These are phyloP conservation scores for Ambrosia hybrid DNA, from an alignment of 140 eudicot species.

Conservation along the genomic window DNA sequence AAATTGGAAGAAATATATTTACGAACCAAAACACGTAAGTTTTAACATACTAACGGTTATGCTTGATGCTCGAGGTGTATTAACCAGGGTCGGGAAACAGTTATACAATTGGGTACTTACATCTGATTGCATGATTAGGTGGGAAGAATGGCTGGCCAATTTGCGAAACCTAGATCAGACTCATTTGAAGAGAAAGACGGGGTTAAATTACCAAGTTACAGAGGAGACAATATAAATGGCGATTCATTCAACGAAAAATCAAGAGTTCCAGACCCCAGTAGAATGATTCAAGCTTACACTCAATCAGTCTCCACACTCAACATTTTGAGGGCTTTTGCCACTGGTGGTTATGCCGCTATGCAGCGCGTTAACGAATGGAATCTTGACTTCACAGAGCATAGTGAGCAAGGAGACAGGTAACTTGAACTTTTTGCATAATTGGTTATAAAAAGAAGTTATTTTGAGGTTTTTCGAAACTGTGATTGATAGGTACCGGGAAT, in stretches of 20 bases:
- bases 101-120: background rate
- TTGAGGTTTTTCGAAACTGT: background rate
- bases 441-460: background rate
- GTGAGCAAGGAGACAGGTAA: constrained; percentile 80
- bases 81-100: background rate
- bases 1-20: too few relatives aligned
- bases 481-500: constrained; percentile 58
- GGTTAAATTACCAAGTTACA: constrained; percentile 70
- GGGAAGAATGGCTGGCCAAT: constrained; percentile 87
- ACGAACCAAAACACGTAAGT: too few relatives aligned
- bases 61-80: background rate
- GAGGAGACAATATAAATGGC: constrained; percentile 71
- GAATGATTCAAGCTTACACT: constrained; percentile 68
- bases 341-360: constrained; percentile 85
- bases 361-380: constrained; percentile 76
- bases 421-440: background rate
- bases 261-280: constrained; percentile 59
- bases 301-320: constrained; percentile 76
- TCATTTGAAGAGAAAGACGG: constrained; percentile 71
- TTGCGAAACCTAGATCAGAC: constrained; percentile 80
- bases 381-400: constrained; percentile 73
- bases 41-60: background rate
- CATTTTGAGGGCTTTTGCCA: constrained; percentile 70
- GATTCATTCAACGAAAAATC: constrained; percentile 70
- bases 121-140: constrained; percentile 35